Evolutionary conservation across 192 early-diverging fungal species (phyloP).

Genomic region (Mortierella alpina): DNA sequence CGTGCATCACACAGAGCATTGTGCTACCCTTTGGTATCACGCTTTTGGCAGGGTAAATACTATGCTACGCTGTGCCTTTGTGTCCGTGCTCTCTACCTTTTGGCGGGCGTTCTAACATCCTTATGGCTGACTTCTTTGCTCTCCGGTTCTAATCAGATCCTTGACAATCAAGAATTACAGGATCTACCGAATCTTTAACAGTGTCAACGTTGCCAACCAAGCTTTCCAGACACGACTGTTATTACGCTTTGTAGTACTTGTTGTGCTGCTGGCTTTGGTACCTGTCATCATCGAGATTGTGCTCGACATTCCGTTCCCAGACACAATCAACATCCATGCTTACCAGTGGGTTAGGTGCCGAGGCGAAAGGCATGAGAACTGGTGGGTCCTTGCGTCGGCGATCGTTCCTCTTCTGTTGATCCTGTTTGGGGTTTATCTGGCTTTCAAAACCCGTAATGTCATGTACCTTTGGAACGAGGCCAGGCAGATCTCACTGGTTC

Average conservation of each 20-base stretch:
- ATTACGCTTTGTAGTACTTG: constrained; percentile 2
- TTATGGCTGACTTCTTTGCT: neutral
- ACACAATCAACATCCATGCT: neutral
- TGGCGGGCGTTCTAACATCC: neutral
- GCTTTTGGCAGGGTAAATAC: constrained; percentile 23
- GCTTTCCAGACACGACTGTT: constrained; percentile 11
- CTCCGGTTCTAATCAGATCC: constrained; percentile 19
- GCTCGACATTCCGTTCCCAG: neutral
- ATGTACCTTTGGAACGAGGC: constrained; percentile 37
- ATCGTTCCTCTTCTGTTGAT: constrained; percentile 10
- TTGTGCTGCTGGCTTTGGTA: neutral
- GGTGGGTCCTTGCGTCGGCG: neutral
- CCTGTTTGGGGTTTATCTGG: constrained; percentile 32
- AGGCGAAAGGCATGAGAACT: neutral
- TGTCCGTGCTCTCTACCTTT: neutral
- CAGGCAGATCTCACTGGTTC: constrained; percentile 13
- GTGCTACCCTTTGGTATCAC: constrained; percentile 39
- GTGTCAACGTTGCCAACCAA: constrained; percentile 27
- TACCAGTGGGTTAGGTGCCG: constrained; percentile 19
- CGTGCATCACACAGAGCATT: constrained; percentile 30
- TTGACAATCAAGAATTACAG: constrained; percentile 62
- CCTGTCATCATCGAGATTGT: constrained; percentile 3
- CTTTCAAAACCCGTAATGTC: constrained; percentile 33
- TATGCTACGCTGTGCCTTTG: neutral
- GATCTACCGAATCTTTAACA: constrained; percentile 65